phyloP scores from a whole-genome alignment of 2,329 filamentous ascomycete genomes.

The Claviceps sp. region DNA sequence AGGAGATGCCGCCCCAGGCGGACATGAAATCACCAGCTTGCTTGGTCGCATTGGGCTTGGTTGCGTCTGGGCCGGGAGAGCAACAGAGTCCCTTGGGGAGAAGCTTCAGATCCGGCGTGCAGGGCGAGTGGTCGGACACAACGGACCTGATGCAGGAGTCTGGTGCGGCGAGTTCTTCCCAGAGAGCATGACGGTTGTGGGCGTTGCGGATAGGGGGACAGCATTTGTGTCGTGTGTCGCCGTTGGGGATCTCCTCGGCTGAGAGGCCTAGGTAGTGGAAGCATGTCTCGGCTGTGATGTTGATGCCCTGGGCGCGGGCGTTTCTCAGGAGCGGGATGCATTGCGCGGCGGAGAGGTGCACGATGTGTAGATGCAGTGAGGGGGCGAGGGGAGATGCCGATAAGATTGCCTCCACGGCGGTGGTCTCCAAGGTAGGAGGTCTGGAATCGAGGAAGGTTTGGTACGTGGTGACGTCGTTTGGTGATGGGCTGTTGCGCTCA shows the following conservation, averaged over 20 bases:
- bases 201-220: slow-evolving; percentile 80
- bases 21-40: slow-evolving; percentile 74
- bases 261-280: slow-evolving; percentile 87
- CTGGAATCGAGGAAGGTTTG: slow-evolving; percentile 84
- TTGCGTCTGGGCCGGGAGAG: neutral
- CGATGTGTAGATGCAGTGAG: slow-evolving; percentile 76
- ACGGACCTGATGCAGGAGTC: slow-evolving; percentile 82
- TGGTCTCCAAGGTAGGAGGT: slow-evolving; percentile 80
- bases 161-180: slow-evolving; percentile 59
- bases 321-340: slow-evolving; percentile 68
- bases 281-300: slow-evolving; percentile 88
- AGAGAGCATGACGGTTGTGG: slow-evolving; percentile 72
- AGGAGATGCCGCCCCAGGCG: slow-evolving; percentile 93
- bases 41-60: neutral
- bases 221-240: slow-evolving; percentile 89
- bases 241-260: slow-evolving; percentile 67
- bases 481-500: neutral
- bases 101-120: slow-evolving; percentile 87
- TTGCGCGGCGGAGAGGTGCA: slow-evolving; percentile 81
- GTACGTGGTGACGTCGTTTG: slow-evolving; percentile 62
- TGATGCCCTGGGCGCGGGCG: slow-evolving; percentile 59
- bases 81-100: slow-evolving; percentile 51
- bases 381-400: slow-evolving; percentile 70
- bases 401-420: slow-evolving; percentile 77
- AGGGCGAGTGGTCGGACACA: slow-evolving; percentile 91